These are phyloP conservation scores for Marasmius oreades DNA, from an alignment of 1,284 basidiomycete species.

Conservation along the genomic window DNA sequence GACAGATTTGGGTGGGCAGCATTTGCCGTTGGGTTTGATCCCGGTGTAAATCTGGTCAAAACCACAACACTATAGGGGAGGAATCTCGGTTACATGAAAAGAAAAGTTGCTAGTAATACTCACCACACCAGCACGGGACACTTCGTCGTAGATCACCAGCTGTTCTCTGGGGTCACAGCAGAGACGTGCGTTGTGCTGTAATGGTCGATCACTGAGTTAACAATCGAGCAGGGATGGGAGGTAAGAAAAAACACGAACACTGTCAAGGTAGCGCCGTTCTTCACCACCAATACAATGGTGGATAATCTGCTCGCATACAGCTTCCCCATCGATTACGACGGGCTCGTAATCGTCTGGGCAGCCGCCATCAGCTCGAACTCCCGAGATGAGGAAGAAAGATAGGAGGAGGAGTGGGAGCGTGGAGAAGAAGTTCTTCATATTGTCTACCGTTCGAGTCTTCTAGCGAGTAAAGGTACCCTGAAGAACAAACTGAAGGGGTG, in stretches of 20 bases:
- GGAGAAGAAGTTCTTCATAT: neutral
- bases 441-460: neutral
- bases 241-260: too few species aligned
- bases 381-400: neutral
- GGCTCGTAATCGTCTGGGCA: neutral
- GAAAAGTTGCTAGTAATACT: neutral
- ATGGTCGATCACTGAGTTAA: neutral
- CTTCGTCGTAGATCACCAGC: constrained; percentile 4
- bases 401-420: neutral
- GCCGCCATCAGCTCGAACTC: neutral
- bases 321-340: neutral
- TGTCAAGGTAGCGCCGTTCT: neutral
- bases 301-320: neutral
- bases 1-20: neutral
- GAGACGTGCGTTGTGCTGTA: neutral
- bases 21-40: constrained; percentile 1
- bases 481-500: neutral
- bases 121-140: neutral
- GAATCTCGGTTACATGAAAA: neutral
- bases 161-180: neutral
- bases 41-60: neutral
- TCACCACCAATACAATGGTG: neutral
- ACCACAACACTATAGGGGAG: constrained; percentile 1
- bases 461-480: too few species aligned
- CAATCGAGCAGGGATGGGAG: neutral